Evolutionary conservation across 2,329 filamentous ascomycete species (phyloP).

Genomic region (Aspergillus ruber): DNA sequence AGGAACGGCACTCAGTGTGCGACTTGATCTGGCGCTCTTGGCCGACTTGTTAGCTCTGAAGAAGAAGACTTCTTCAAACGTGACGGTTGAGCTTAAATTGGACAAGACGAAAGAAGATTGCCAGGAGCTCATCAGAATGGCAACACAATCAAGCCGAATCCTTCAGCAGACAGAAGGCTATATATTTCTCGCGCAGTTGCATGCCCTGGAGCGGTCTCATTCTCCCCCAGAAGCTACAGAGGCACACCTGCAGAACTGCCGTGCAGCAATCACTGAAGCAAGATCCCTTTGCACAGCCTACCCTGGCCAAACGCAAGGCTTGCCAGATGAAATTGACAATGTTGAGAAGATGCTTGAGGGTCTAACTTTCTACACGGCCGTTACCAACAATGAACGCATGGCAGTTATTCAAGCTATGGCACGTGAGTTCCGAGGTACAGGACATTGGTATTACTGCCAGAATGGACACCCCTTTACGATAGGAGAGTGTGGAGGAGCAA

Average conservation of each 20-base stretch:
- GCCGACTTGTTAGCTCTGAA: slow-evolving; percentile 35
- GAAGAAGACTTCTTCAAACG: slow-evolving; percentile 1
- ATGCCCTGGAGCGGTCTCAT: slow-evolving; percentile 35
- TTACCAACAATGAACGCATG: slow-evolving; percentile 48
- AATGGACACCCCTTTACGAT: slow-evolving; percentile 50
- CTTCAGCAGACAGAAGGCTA: slow-evolving; percentile 46
- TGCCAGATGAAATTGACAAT: slow-evolving; percentile 44
- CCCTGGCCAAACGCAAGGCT: slow-evolving; percentile 22
- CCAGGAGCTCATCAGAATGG: slow-evolving; percentile 33
- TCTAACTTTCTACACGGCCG: slow-evolving; percentile 43
- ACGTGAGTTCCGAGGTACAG: slow-evolving; percentile 45
- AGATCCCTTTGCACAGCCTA: slow-evolving; percentile 18
- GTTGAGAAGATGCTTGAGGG: slow-evolving; percentile 42
- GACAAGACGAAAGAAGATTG: slow-evolving; percentile 34
- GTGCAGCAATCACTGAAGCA: slow-evolving; percentile 16
- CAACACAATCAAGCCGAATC: slow-evolving; percentile 29
- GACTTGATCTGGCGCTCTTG: slow-evolving; percentile 45
- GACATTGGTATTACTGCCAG: slow-evolving; percentile 42
- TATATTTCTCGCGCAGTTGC: slow-evolving; percentile 46
- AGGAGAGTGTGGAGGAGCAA: slow-evolving; percentile 61
- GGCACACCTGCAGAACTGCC: slow-evolving; percentile 4
- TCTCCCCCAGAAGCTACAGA: not conserved
- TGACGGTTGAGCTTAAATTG: slow-evolving; percentile 18
- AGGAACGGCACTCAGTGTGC: slow-evolving; percentile 41
- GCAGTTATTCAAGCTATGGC: slow-evolving; percentile 49